Evolutionary conservation across 2,329 filamentous ascomycete species (phyloP).

Genomic region (Raffaelea albimanens): DNA sequence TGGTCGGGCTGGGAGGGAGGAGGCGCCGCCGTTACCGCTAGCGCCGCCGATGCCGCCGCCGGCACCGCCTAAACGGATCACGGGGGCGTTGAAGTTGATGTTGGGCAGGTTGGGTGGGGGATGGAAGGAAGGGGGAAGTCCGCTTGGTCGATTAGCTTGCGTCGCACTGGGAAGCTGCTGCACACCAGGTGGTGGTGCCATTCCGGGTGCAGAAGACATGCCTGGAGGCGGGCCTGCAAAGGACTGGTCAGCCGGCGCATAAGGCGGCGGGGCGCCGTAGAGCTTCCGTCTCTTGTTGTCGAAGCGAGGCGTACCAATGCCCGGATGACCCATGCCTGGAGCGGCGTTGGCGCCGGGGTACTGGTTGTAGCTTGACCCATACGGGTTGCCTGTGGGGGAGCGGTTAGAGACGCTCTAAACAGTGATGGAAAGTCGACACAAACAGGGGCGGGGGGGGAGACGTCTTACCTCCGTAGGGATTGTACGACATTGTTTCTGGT

Average conservation of each 20-base stretch:
- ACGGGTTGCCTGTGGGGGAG: conserved; percentile 47
- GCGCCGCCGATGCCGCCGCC: too few relatives aligned
- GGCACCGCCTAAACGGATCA: conserved; percentile 84
- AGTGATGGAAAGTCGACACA: too few relatives aligned
- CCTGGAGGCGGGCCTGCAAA: conserved; percentile 62
- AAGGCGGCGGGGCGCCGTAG: neutral
- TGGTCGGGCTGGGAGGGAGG: conserved; percentile 12
- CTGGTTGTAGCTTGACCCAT: conserved; percentile 65
- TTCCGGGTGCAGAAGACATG: conserved; percentile 72
- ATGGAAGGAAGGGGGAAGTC: conserved; percentile 76
- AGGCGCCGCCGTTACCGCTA: too few relatives aligned
- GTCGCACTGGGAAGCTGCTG: conserved; percentile 59
- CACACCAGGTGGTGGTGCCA: conserved; percentile 68
- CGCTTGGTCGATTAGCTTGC: conserved; percentile 71
- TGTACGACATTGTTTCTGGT: conserved; percentile 42
- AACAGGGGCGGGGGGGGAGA: too few relatives aligned
- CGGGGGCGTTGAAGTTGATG: conserved; percentile 95
- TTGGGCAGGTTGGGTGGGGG: conserved; percentile 87
- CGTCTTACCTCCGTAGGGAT: conserved; percentile 50
- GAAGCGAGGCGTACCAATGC: conserved; percentile 57
- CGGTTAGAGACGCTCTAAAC: too few relatives aligned
- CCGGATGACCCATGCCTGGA: conserved; percentile 68
- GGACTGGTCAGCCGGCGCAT: neutral
- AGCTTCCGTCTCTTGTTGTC: too few relatives aligned
- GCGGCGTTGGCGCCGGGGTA: conserved; percentile 53